phyloP scores from a whole-genome alignment of 768 basidiomycete species.

The Tylopilus sp. region DNA sequence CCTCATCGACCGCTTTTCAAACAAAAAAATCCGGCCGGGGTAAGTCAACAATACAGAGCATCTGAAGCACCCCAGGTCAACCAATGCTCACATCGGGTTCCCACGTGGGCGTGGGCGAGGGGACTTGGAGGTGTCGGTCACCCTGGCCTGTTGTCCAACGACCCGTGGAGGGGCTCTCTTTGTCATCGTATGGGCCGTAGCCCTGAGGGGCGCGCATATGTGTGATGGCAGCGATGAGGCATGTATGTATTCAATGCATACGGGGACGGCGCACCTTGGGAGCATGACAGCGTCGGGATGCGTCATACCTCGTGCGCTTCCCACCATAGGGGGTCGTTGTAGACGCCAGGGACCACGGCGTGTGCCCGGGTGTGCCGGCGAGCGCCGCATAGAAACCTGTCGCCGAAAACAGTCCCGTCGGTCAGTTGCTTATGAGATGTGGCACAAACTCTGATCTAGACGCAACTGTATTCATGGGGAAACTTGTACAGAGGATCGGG shows the following conservation, averaged over 20 bases:
- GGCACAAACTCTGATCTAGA: not conserved
- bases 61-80: too few relatives aligned
- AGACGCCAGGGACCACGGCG: slow-evolving; percentile 7
- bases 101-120: slow-evolving; percentile 11
- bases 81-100: slow-evolving; percentile 9
- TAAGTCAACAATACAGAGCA: too few relatives aligned
- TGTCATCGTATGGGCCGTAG: not conserved
- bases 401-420: not conserved
- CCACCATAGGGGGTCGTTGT: not conserved
- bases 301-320: not conserved
- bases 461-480: slow-evolving; percentile 23
- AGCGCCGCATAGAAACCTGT: slow-evolving; percentile 25
- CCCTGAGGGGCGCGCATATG: not conserved
- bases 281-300: not conserved
- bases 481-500: slow-evolving; percentile 27
- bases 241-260: not conserved
- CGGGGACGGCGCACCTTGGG: not conserved
- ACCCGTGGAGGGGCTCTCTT: not conserved
- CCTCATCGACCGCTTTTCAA: slow-evolving; percentile 2
- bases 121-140: slow-evolving; percentile 15
- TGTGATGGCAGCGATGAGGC: not conserved
- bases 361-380: slow-evolving; percentile 14
- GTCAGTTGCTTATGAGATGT: not conserved
- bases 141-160: not conserved
- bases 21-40: not conserved